Base-by-base conservation (phyloP, 1,284 basidiomycete species). In the Ustanciosporium gigantosporum region DNA sequence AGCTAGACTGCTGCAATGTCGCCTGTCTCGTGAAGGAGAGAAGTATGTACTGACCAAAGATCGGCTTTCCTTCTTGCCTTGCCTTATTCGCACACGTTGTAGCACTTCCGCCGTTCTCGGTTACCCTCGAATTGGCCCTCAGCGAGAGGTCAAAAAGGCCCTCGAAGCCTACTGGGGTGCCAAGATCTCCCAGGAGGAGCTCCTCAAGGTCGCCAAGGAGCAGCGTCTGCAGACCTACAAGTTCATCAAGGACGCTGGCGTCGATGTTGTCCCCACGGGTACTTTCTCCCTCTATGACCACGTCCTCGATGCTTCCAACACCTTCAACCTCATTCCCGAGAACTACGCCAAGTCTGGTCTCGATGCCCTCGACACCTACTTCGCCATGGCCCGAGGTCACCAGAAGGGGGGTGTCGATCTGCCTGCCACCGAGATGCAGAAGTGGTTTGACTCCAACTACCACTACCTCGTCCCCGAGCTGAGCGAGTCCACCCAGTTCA, bases 361-460 rank as follows among this genome's bases (percentile, higher is more conserved):
- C 47, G 89, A 89, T 36, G 83, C 86, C 52, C 87, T 98, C 68
- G 95, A 99, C 83, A 87, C 92, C 79, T 96, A 91, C 83, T 78
- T 78, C 40, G 77, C 95, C 74, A 93, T 98, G 90, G 95, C 93
- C 62, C 95, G 95, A 82, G 95, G 95, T 60, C 91, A 93, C 78
- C 95, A 99, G 82, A 85, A 81, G 79, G 80, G 88, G 59, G 88
- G 86, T 60, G 91, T 99, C 73, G 95, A 99, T 82, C 90, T 97
- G 61, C 91, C 91, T 43, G 94, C 94, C 45, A 93, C 86, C 71
- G 94, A 97, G 84, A 98, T 97, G 94, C 95, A 95, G 86, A 96
- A 95, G 82, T 96, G 92, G 91, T 98, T 97, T 81, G 94, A 98
- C 83, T 96, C 93, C 49, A 99, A 98, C 87, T 98, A 98, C 84